Percentiles rank a stretch among this genome's conserved stretches.
phyloP scores from a whole-genome alignment of 2,329 filamentous ascomycete genomes.

The Ophiosphaerella herpotricha region DNA sequence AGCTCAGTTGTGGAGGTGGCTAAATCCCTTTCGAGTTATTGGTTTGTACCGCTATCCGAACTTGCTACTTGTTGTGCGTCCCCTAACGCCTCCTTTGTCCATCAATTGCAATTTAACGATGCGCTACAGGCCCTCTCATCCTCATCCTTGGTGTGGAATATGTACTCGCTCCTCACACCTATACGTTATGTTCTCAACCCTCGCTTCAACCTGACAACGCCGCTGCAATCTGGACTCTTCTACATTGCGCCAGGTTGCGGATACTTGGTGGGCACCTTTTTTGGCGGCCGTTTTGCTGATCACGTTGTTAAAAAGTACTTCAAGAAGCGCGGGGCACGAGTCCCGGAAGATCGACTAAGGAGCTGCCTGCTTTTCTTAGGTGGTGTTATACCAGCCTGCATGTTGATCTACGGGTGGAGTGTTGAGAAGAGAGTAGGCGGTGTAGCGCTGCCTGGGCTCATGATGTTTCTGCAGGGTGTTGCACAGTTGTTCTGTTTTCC shows the following conservation, averaged over 20 bases:
- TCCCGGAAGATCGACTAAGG: constrained; percentile 71
- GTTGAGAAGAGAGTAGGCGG: constrained; percentile 61
- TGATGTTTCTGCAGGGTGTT: constrained; percentile 75
- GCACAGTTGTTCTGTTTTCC: constrained; percentile 78
- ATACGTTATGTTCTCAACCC: constrained; percentile 77
- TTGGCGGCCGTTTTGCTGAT: constrained; percentile 75
- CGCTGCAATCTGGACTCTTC: constrained; percentile 71
- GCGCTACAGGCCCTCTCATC: constrained; percentile 57
- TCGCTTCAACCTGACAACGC: constrained; percentile 68
- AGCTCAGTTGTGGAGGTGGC: constrained; percentile 63
- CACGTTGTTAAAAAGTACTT: constrained; percentile 69
- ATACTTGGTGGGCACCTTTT: constrained; percentile 70
- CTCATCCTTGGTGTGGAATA: constrained; percentile 73
- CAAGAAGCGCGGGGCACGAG: constrained; percentile 61
- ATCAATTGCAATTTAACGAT: not conserved
- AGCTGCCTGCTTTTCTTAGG: constrained; percentile 60
- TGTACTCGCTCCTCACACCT: constrained; percentile 70
- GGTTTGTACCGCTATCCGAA: constrained; percentile 71
- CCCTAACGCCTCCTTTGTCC: not conserved
- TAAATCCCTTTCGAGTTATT: constrained; percentile 69
- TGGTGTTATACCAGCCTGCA: constrained; percentile 62
- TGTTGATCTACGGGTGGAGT: constrained; percentile 72
- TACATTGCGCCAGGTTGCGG: constrained; percentile 75
- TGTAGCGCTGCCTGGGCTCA: constrained; percentile 67
- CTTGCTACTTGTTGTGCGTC: constrained; percentile 55